Conservation (phyloP, 768 basidiomycete genomes). For the Sarcodon sp. region DNA sequence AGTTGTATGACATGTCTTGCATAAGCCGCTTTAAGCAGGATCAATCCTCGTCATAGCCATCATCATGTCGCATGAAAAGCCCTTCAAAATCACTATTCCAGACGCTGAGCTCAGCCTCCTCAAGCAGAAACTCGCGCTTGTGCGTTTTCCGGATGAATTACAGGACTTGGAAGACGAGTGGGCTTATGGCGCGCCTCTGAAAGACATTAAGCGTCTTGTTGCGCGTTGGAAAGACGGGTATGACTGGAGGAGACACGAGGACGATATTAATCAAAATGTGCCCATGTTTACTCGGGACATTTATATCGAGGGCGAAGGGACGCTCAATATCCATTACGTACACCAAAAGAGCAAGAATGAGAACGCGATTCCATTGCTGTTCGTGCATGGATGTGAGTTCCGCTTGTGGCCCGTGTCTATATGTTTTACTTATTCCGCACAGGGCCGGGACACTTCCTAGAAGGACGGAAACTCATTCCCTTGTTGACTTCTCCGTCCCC, state of each 20-base stretch:
- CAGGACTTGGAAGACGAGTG: conserved; percentile 8
- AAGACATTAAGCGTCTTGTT: conserved; percentile 14
- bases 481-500: conserved; percentile 10
- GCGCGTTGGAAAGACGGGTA: conserved; percentile 16
- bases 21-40: no score
- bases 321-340: conserved; percentile 22
- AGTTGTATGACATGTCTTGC: no score
- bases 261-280: conserved; percentile 15
- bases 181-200: conserved; percentile 31
- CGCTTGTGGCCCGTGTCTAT: conserved; percentile 2
- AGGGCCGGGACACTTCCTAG: conserved; percentile 16
- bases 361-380: conserved; percentile 16
- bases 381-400: conserved; percentile 18
- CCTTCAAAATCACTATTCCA: conserved; percentile 12
- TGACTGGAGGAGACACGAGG: conserved; percentile 19
- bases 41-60: neutral
- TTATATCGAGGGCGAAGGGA: conserved; percentile 17
- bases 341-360: conserved; percentile 16
- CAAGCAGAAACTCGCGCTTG: conserved; percentile 11
- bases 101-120: conserved; percentile 11
- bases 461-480: conserved; percentile 15
- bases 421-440: conserved; percentile 1
- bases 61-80: conserved; percentile 6
- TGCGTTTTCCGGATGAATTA: conserved; percentile 16
- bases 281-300: conserved; percentile 23